Base-by-base conservation (phyloP, 2,329 filamentous ascomycete species). In the Macrophomina pseudophaseolina region DNA sequence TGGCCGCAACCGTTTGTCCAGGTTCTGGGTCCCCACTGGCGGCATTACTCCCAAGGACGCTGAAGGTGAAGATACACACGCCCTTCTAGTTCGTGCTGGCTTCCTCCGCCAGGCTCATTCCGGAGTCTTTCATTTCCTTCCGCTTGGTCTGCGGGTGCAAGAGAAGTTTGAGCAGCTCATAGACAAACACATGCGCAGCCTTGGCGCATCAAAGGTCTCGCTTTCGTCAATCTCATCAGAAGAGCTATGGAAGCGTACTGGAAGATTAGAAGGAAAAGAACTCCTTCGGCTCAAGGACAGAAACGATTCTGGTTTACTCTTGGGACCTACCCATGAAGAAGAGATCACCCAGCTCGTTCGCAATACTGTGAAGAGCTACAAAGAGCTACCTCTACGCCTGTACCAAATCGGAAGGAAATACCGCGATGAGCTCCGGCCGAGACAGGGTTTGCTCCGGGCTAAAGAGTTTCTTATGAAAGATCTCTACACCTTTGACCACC, bases 401-500 rank as follows among this genome's bases (percentile, higher is more conserved):
- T 99, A 98, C 74, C 95, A 99, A 76, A 95, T 95, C 58, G 90
- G 92, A 35, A 87, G 94, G 54, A 99, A 99, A 78, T 99, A 98
- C 74, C 88, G 95, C 58, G 95, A 99, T 80, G 95, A 99, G 79
- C 86, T 90, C 66, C 87, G 95, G 32, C 95, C 95, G 23, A 87
- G 95, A 38, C 92, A 97, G 72, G 95, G 95, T 12, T 83, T 99
- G 1, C 83, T 99, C 8, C 89, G 95, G 9, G 91, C 92, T 0
- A 89, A 93, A 68, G 95, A 99, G 74, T 99, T 99, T 73, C 81
- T 93, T 71, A 99, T 99, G 95, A 99, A 99, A 79, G 95, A 99
- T 77, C 85, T 99, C 0, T 99, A 99, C 77, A 97, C 94, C 0
- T 99, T 99, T 74, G 95, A 99, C 74, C 81, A 85, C 42, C 90